phyloP scores from a whole-genome alignment of 2,329 filamentous ascomycete species.

The Verticillium isaacii region DNA sequence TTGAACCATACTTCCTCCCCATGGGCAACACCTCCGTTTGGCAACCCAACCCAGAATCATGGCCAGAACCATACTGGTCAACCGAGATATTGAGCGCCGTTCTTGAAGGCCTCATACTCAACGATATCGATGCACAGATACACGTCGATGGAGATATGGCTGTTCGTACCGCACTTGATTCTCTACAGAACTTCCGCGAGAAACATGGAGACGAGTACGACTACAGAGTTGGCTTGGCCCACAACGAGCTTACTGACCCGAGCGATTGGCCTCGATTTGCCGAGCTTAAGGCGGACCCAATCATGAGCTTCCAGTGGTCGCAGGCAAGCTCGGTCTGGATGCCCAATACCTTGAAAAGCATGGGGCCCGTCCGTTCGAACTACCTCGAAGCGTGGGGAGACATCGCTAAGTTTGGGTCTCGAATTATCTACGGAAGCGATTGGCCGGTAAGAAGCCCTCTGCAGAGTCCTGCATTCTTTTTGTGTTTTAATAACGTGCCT shows the following conservation, averaged over 20 bases:
- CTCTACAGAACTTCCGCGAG: constrained; percentile 14
- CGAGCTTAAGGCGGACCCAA: constrained; percentile 17
- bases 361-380: constrained; percentile 15
- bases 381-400: constrained; percentile 23
- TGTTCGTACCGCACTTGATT: constrained; percentile 17
- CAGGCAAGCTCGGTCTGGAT: constrained; percentile 20
- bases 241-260: constrained; percentile 18
- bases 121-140: constrained; percentile 10
- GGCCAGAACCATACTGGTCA: constrained; percentile 30
- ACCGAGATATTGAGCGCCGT: constrained; percentile 16
- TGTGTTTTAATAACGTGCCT: constrained; percentile 4
- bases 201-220: constrained; percentile 11
- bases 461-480: too few species aligned
- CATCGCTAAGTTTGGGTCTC: constrained; percentile 10
- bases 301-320: constrained; percentile 21
- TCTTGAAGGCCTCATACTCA: constrained; percentile 14
- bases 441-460: constrained; percentile 17
- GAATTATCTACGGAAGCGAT: constrained; percentile 18
- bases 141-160: constrained; percentile 20
- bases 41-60: background rate
- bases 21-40: constrained; percentile 8
- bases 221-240: constrained; percentile 18
- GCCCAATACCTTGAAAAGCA: constrained; percentile 15
- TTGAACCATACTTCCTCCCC: constrained; percentile 19
- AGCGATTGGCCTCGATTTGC: constrained; percentile 19